Base-by-base conservation (phyloP, 345 rosid genomes). In the Eucalyptus sp. region DNA sequence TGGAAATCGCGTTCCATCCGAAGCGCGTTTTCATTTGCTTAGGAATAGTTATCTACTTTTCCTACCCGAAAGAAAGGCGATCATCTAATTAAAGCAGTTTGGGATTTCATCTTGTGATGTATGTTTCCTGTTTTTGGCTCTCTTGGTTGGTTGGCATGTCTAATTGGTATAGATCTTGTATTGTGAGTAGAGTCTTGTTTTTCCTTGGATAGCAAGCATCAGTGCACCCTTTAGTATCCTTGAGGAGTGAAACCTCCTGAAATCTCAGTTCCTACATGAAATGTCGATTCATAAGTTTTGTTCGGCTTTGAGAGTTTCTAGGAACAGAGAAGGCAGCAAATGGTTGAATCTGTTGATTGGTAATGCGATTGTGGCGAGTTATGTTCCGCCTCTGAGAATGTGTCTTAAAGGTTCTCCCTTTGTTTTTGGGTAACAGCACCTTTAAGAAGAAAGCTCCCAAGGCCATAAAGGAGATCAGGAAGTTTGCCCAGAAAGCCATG, bases 401-500 rank as follows among this genome's bases (percentile, higher is more conserved):
- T 86, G 62, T 29, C 66, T 51, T 86, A 25, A 37, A 1, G 60
- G 44, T 52, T 41, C 48, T 52, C 48, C 33, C 20, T 1, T 22
- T 8, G 79, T 27, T 86, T 49, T 71, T 44, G 41, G 52, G 18
- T 88, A 86, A 56, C 89, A 90, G 91, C 89, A 90, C 92, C 24
- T 90, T 90, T 86, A 90, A 90, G 90, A 90, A 90, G 92, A 90
- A 89, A 83, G 92, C 92, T 51, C 92, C 92, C 27, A 89, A 71
- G 86, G 92, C 92, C 64, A 90, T 90, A 17, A 90, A 90, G 89
- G 90, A 90, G 71, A 90, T 90, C 90, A 80, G 90, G 86, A 90
- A 90, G 89, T 90, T 90, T 51, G 92, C 92, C 86, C 90, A 90
- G 87, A 90, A 90, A 64, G 92, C 90, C 31, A 90, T 90, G 92